Conservation (phyloP, 2,329 filamentous ascomycete genomes). For the Cadophora sp. region DNA sequence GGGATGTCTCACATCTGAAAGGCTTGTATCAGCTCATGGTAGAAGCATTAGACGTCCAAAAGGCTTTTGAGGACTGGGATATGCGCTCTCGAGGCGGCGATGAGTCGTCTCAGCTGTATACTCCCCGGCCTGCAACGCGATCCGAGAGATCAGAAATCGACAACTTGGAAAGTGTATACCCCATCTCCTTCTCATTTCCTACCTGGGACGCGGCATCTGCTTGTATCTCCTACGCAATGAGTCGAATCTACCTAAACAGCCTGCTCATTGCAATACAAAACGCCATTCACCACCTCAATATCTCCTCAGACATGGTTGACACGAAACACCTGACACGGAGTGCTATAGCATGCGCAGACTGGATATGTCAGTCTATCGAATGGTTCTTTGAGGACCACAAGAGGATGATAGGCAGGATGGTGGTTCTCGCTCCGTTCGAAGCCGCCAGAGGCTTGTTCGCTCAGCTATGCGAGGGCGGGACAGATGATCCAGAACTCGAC, state of each 20-base stretch:
- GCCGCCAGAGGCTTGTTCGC: conserved; percentile 17
- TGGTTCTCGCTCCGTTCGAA: conserved; percentile 26
- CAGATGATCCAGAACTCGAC: conserved; percentile 9
- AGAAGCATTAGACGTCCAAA: not conserved
- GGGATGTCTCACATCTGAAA: not conserved
- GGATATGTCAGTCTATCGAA: conserved; percentile 26
- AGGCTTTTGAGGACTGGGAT: conserved; percentile 19
- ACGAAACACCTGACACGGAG: not conserved
- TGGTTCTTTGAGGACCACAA: conserved; percentile 26
- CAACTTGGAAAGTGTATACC: not conserved
- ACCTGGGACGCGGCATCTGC: conserved; percentile 22
- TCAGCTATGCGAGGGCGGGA: conserved; percentile 1
- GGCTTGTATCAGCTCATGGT: not conserved
- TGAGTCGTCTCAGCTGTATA: conserved; percentile 3
- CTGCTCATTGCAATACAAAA: conserved; percentile 18
- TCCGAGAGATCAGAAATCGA: not conserved
- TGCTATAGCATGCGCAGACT: conserved; percentile 21
- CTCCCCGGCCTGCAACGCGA: conserved; percentile 3
- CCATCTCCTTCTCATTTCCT: conserved; percentile 20
- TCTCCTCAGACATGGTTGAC: not conserved
- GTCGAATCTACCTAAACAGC: conserved; percentile 23
- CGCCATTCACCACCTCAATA: not conserved
- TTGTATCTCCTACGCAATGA: conserved; percentile 23
- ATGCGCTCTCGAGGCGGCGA: not conserved
- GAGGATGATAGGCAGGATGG: conserved; percentile 20